These are phyloP conservation scores for Crithidia sp. DNA, from an alignment of 208 protist species.

Conservation along the genomic window DNA sequence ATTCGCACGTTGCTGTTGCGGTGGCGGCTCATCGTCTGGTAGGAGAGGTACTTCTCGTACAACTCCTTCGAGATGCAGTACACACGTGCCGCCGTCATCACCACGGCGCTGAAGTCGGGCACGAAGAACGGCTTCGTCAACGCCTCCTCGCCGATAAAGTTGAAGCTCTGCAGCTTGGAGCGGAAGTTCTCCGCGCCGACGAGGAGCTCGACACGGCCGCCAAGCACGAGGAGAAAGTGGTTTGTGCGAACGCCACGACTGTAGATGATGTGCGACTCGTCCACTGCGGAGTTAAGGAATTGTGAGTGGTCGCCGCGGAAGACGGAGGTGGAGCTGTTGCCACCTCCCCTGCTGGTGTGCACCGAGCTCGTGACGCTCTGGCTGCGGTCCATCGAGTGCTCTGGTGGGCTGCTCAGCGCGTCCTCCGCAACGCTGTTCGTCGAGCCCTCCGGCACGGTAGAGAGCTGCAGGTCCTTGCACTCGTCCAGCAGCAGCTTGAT, in stretches of 20 bases:
- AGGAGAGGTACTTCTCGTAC: slow-evolving; percentile 70
- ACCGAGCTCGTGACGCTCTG: slow-evolving; percentile 13
- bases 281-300: slow-evolving; percentile 45
- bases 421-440: slow-evolving; percentile 4
- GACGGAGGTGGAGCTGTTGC: slow-evolving; percentile 6
- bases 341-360: background rate
- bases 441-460: slow-evolving; percentile 13
- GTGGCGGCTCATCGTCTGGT: slow-evolving; percentile 30
- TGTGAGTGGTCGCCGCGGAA: slow-evolving; percentile 35
- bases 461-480: slow-evolving; percentile 70
- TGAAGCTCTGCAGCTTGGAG: slow-evolving; percentile 61
- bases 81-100: slow-evolving; percentile 65
- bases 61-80: slow-evolving; percentile 59
- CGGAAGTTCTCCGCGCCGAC: slow-evolving; percentile 65
- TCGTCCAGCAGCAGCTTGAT: slow-evolving; percentile 87
- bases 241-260: slow-evolving; percentile 52
- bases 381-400: slow-evolving; percentile 2
- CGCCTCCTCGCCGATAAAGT: slow-evolving; percentile 77
- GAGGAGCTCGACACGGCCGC: slow-evolving; percentile 72
- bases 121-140: slow-evolving; percentile 66
- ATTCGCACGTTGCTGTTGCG: slow-evolving; percentile 32
- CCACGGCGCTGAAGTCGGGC: slow-evolving; percentile 81
- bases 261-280: slow-evolving; percentile 74
- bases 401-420: slow-evolving; percentile 5
- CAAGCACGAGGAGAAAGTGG: slow-evolving; percentile 75